Base-by-base conservation (phyloP, 108 stramenopile species). In the Cyclotella atomus region DNA sequence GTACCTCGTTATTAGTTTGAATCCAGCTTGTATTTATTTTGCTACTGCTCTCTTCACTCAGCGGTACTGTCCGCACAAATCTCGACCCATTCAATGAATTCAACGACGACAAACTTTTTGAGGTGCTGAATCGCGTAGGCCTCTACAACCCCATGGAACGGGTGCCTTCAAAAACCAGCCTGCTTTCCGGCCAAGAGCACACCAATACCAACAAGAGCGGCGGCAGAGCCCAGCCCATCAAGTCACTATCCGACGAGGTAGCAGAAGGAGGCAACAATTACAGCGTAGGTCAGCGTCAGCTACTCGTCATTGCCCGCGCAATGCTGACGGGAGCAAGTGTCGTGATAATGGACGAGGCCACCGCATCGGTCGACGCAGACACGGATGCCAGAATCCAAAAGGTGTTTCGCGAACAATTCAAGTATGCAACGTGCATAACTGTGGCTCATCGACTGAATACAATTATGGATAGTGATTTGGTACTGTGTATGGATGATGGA, bases 371-470 rank as follows among this genome's bases (percentile, higher is more conserved):
- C 6, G 98, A 98, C 67, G 89, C 85, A 9, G 95, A 91, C 23
- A 97, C 97, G 8, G 99, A 99, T 73, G 80, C 85, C 7, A 44
- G 88, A 3, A 95, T 99, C 57, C 99, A 99, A 71, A 70, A 81
- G 23, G 86, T 88, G 9, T 84, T 97, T 49, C 80, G 94, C 2
- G 41, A 34, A 12, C 84, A 92, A 33, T 97, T 97, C 72, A 70
- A 60, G 19, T 33, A 76, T 53, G 84, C 88, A 0, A 98, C 96
- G 10, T 83, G 85, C 53, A 74, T 97, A 30, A 95, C 95, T 27
- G 90, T 99, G 16, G 98, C 99, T 1, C 98, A 99, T 79, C 73
- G 99, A 25, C 66, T 99, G 30, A 88, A 98, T 74, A 99, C 98
- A 1, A 93, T 99, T 61, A 92, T 97, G 79, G 97, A 99, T 70